Evolutionary conservation across 495 filamentous ascomycete species (phyloP), one percentile per base, ranked within the genome.

Genomic region (Aspergillus hancockii): DNA sequence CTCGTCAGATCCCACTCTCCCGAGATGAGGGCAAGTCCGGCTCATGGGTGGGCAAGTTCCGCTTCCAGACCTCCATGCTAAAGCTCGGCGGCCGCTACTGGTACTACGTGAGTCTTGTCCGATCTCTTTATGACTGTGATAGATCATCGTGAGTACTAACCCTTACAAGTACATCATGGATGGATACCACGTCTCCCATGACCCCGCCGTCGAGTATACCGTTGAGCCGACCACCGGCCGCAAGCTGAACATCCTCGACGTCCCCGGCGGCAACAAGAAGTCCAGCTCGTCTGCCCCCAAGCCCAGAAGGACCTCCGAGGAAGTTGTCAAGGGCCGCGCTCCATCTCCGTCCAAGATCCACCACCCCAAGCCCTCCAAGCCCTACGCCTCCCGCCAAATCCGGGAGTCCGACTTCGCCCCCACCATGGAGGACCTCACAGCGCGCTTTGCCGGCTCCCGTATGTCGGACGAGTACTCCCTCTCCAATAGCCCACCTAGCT

Each of bases 121-220:
- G 19, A 43, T 7, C 40, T n/a, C 21, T 8, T 3, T 4, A 4
- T 49, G 21, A 51, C 21, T 28, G 60, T 49, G 34, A 9, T 49
- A 23, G 38, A n/a, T 25, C n/a, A 30, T 38, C 22, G 9, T 36
- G 40, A 54, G 22, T 19, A 59, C 62, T 67, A 52, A 71, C 62
- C 28, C 9, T 13, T 28, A 3, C 23, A 46, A 82, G 80, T 98
- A 97, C 82, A 97, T 98, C 89, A 95, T 98, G 78, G 94, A 98
- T 71, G 94, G 94, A 59, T 97, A 97, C 86, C 93, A 97, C 75
- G 89, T 97, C 73, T 93, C 94, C 49, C 93, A 98, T 82, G 94
- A 98, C 78, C 94, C 95, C 52, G 91, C 90, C 68, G 85, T 90
- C 71, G 83, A 89, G 57, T 91, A 88, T 72, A 96, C 91, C 76